Conservation (phyloP, 208 protist genomes). For the Leishmania arabica region DNA sequence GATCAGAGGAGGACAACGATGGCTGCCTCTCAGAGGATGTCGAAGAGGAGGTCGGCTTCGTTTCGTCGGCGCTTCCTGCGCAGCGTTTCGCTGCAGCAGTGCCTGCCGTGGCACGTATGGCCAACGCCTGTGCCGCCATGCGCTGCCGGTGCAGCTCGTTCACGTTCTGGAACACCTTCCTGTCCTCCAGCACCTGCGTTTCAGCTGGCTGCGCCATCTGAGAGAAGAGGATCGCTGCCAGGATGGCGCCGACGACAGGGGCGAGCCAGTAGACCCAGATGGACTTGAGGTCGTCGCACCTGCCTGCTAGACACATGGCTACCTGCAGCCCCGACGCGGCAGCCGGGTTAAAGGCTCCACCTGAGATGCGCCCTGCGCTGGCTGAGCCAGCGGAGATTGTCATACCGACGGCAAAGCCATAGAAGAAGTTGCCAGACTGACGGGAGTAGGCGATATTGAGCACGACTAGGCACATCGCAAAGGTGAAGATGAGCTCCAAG, state of each 20-base stretch:
- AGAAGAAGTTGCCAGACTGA: constrained; percentile 78
- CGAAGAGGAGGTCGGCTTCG: constrained; percentile 3
- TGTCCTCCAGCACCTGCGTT: constrained; percentile 51
- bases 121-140: constrained; percentile 14
- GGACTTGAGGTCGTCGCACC: constrained; percentile 62
- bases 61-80: not conserved
- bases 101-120: not conserved
- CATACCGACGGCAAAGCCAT: constrained; percentile 87
- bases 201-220: constrained; percentile 70
- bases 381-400: constrained; percentile 67
- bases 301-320: constrained; percentile 67
- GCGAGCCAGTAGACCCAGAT: constrained; percentile 90
- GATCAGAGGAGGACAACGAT: not conserved
- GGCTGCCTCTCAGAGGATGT: not conserved
- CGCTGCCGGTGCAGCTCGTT: constrained; percentile 29
- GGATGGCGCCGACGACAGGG: constrained; percentile 57
- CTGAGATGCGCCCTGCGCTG: constrained; percentile 65
- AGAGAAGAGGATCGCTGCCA: constrained; percentile 67
- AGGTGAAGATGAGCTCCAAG: constrained; percentile 84
- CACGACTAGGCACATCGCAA: constrained; percentile 74
- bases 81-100: not conserved
- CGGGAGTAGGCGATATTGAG: constrained; percentile 76
- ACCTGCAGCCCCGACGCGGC: constrained; percentile 81
- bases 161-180: constrained; percentile 44
- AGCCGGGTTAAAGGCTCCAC: constrained; percentile 86